Conservation (phyloP, 2,329 filamentous ascomycete genomes). For the Aspergillus awamori region DNA sequence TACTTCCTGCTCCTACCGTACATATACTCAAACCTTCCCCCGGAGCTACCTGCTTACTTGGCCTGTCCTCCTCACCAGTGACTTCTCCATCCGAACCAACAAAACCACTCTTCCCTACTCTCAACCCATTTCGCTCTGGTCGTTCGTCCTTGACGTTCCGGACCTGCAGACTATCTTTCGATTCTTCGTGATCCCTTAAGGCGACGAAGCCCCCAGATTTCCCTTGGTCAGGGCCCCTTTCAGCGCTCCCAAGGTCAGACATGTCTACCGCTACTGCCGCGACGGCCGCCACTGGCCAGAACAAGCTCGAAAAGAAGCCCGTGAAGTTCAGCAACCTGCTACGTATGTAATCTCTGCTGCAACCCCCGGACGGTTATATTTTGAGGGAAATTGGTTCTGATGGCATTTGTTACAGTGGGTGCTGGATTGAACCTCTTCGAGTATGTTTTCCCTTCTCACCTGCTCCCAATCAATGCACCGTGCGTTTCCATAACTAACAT, state of each 20-base stretch:
- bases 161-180: slow-evolving; percentile 6
- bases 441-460: slow-evolving; percentile 48
- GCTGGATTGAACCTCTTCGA: slow-evolving; percentile 96
- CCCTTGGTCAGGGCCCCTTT: slow-evolving; percentile 98
- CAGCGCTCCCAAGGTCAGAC: slow-evolving; percentile 59
- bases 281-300: slow-evolving; percentile 54
- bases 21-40: neutral
- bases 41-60: neutral
- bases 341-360: slow-evolving; percentile 50
- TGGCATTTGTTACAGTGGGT: slow-evolving; percentile 59
- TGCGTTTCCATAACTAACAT: slow-evolving; percentile 18
- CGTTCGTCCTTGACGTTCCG: slow-evolving; percentile 14
- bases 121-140: neutral
- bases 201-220: slow-evolving; percentile 83
- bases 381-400: slow-evolving; percentile 26
- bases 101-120: neutral
- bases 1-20: neutral
- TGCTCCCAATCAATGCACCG: too few relatives aligned
- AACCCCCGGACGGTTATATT: neutral
- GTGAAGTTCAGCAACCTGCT: slow-evolving; percentile 99
- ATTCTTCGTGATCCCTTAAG: slow-evolving; percentile 32
- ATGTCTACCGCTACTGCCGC: slow-evolving; percentile 55
- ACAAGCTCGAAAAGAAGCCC: slow-evolving; percentile 90
- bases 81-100: too few relatives aligned
- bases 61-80: neutral